phyloP scores from a whole-genome alignment of 108 stramenopile species.

The Aureococcus anophagefferens region DNA sequence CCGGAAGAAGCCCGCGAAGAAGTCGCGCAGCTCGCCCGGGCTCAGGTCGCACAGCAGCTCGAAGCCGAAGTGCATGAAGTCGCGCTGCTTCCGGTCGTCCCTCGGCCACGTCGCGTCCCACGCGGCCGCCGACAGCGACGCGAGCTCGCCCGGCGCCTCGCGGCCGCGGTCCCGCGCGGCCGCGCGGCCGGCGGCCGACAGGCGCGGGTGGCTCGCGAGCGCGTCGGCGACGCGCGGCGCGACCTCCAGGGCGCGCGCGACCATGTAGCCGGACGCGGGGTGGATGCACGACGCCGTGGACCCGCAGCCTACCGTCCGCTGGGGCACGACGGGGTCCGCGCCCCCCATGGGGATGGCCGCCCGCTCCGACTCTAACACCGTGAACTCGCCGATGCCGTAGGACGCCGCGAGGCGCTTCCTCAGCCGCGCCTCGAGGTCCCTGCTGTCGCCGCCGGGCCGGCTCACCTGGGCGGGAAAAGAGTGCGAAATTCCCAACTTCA shows the following conservation, averaged over 20 bases:
- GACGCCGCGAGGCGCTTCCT: not conserved
- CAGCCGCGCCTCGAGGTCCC: conserved; percentile 14
- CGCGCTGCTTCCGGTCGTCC: conserved; percentile 19
- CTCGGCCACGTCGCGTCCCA: conserved; percentile 17
- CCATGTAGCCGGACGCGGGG: conserved; percentile 22
- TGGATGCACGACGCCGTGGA: conserved; percentile 15
- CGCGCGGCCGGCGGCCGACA: not conserved
- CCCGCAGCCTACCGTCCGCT: conserved; percentile 16
- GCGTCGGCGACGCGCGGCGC: conserved; percentile 15
- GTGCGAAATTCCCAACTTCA: no score
- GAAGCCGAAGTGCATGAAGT: conserved; percentile 27
- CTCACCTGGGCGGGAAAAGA: no score
- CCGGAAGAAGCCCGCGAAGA: conserved; percentile 24
- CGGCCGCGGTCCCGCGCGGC: not conserved
- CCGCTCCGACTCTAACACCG: conserved; percentile 15
- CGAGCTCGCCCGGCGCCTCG: not conserved
- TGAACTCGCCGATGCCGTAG: conserved; percentile 4
- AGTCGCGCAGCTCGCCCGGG: conserved; percentile 19
- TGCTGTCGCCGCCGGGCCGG: conserved; percentile 3
- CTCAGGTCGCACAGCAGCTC: conserved; percentile 16
- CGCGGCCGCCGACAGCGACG: not conserved
- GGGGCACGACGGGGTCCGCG: conserved; percentile 14
- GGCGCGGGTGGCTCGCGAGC: not conserved
- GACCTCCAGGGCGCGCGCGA: conserved; percentile 20
- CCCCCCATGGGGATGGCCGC: conserved; percentile 26